Conservation (phyloP, 306 rosid species). For the Cicer pinnatifidum region DNA sequence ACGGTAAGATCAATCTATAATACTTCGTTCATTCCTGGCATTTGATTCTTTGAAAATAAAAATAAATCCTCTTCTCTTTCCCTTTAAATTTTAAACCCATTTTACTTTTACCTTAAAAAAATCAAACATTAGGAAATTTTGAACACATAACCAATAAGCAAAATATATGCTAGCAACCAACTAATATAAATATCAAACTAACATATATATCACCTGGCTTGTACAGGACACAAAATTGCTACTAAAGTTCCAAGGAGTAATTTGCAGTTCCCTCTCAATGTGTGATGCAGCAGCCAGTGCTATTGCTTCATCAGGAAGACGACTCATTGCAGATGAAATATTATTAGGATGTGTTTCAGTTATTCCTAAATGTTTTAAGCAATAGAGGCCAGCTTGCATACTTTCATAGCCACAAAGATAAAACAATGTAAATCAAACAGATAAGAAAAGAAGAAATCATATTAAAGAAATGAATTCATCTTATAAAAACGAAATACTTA, state of each 20-base stretch:
- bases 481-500: conserved; percentile 11
- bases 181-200: conserved; percentile 30
- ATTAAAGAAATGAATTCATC: conserved; percentile 15
- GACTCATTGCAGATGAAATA: conserved; percentile 91
- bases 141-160: conserved; percentile 16
- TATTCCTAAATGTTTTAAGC: conserved; percentile 93
- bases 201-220: conserved; percentile 67
- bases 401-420: conserved; percentile 96
- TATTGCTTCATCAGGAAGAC: conserved; percentile 94
- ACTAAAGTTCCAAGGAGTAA: conserved; percentile 99
- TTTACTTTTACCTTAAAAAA: conserved; percentile 32
- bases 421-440: conserved; percentile 33
- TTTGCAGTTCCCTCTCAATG: conserved; percentile 93
- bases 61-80: not conserved
- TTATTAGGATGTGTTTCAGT: conserved; percentile 79
- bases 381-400: conserved; percentile 96
- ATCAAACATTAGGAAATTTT: conserved; percentile 21
- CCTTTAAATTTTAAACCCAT: conserved; percentile 2
- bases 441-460: conserved; percentile 23
- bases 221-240: conserved; percentile 94
- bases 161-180: conserved; percentile 19
- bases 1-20: conserved; percentile 20
- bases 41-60: not conserved
- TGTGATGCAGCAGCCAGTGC: conserved; percentile 98
- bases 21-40: conserved; percentile 18